Conservation (phyloP, 306 rosid genomes). For the Calophaca sinica region DNA sequence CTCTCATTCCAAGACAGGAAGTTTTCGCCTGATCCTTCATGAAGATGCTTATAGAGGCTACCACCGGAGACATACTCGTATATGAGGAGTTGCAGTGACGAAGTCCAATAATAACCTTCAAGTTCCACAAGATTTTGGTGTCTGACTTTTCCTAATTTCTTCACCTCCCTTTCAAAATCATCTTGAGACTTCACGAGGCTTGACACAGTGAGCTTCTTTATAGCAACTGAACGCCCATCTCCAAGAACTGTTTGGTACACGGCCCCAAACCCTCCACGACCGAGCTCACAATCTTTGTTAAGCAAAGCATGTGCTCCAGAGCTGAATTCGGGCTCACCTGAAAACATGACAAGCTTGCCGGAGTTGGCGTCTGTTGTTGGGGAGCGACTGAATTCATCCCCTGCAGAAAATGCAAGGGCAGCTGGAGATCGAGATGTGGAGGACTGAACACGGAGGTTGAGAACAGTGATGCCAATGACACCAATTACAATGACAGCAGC, state of each 20-base stretch:
- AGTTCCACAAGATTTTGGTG: constrained; percentile 90
- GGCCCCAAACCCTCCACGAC: constrained; percentile 98
- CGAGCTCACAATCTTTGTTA: constrained; percentile 98
- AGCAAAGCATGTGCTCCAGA: constrained; percentile 96
- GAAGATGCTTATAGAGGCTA: constrained; percentile 91
- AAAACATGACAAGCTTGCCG: constrained; percentile 98
- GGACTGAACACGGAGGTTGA: constrained; percentile 84
- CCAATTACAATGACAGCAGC: constrained; percentile 94
- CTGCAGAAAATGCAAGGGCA: constrained; percentile 77
- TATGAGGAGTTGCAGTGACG: constrained; percentile 95
- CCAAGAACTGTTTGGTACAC: constrained; percentile 88
- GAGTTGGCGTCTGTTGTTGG: constrained; percentile 94
- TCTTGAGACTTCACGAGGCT: constrained; percentile 98
- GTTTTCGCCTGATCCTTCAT: constrained; percentile 82
- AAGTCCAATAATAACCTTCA: constrained; percentile 99
- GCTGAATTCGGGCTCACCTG: constrained; percentile 96
- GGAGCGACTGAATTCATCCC: constrained; percentile 89
- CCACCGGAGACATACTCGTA: constrained; percentile 86
- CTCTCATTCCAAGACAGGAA: constrained; percentile 93
- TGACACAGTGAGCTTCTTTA: constrained; percentile 97
- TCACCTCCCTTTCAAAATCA: constrained; percentile 95
- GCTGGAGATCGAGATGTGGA: constrained; percentile 62
- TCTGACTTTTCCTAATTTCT: constrained; percentile 86
- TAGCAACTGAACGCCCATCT: constrained; percentile 93
- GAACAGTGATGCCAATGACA: constrained; percentile 90